A percentile compares a stretch with the other conserved stretches of the same genome.
Conservation (phyloP, 495 filamentous ascomycete genomes). For the Tuber borchii region DNA sequence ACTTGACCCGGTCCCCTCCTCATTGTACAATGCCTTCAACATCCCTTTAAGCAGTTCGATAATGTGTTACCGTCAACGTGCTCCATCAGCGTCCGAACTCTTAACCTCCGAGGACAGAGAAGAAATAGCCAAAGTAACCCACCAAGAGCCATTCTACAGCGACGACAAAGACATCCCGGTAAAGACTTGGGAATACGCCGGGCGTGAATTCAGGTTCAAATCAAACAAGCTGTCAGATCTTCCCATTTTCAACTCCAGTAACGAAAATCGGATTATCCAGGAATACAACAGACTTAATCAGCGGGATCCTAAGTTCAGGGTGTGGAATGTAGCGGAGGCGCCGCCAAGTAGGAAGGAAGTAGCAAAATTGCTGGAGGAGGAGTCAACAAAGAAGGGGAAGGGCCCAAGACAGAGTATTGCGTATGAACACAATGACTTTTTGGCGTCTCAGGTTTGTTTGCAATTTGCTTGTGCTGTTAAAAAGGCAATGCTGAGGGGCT, state of each 20-base stretch:
- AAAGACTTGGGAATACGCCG: conserved; percentile 73
- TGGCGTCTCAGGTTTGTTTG: conserved; percentile 30
- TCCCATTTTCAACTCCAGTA: conserved; percentile 67
- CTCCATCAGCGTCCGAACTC: conserved; percentile 24
- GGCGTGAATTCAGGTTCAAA: conserved; percentile 73
- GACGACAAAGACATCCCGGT: conserved; percentile 80
- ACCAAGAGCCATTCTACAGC: conserved; percentile 82
- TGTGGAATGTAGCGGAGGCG: conserved; percentile 59
- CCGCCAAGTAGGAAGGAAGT: conserved; percentile 72
- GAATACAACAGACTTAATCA: conserved; percentile 48
- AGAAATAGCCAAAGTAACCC: conserved; percentile 56
- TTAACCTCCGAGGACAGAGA: conserved; percentile 7
- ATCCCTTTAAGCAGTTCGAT: not conserved
- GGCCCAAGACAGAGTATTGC: not conserved
- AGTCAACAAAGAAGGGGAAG: conserved; percentile 34
- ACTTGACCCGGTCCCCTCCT: not conserved
- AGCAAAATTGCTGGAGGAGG: conserved; percentile 55
- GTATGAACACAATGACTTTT: not conserved
- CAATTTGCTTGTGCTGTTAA: not conserved
- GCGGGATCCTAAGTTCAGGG: conserved; percentile 44
- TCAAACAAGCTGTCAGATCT: conserved; percentile 69
- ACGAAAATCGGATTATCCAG: conserved; percentile 50
- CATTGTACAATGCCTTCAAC: not conserved
- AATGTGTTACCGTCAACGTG: conserved; percentile 15
- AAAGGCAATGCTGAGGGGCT: conserved; percentile 11